A percentile compares a stretch with the other conserved stretches of the same genome.
phyloP scores from a whole-genome alignment of 495 filamentous ascomycete genomes.

The Lophiostoma macrostomum region DNA sequence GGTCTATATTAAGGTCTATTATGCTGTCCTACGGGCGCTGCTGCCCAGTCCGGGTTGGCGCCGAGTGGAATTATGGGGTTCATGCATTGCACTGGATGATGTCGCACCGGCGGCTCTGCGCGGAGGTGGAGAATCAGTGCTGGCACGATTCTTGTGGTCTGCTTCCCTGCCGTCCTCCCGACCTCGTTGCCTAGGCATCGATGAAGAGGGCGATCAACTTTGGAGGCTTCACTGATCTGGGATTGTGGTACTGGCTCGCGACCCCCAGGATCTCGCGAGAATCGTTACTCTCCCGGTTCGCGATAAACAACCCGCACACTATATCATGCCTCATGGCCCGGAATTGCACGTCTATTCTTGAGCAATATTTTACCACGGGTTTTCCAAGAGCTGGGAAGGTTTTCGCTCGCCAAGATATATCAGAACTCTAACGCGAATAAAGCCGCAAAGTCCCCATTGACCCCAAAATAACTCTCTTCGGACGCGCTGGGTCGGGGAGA shows the following conservation, averaged over 20 bases:
- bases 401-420: too few relatives aligned
- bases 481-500: neutral
- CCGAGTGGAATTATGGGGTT: neutral
- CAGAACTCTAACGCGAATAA: too few relatives aligned
- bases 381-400: too few relatives aligned
- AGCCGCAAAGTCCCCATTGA: neutral
- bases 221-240: neutral
- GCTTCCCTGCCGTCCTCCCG: too few relatives aligned
- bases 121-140: neutral
- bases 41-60: too few relatives aligned
- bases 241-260: neutral
- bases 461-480: constrained; percentile 1
- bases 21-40: neutral
- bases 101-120: neutral
- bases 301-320: neutral
- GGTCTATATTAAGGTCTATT: constrained; percentile 4
- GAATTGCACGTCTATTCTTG: neutral
- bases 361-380: constrained; percentile 3
- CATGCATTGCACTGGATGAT: neutral
- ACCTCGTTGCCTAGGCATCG: too few relatives aligned
- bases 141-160: too few relatives aligned
- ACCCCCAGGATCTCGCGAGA: neutral
- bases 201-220: neutral
- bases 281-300: too few relatives aligned
- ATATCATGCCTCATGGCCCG: neutral